These are phyloP conservation scores for Leersia perrieri DNA, from an alignment of 176 grass and related monocot genomes.

Conservation along the genomic window DNA sequence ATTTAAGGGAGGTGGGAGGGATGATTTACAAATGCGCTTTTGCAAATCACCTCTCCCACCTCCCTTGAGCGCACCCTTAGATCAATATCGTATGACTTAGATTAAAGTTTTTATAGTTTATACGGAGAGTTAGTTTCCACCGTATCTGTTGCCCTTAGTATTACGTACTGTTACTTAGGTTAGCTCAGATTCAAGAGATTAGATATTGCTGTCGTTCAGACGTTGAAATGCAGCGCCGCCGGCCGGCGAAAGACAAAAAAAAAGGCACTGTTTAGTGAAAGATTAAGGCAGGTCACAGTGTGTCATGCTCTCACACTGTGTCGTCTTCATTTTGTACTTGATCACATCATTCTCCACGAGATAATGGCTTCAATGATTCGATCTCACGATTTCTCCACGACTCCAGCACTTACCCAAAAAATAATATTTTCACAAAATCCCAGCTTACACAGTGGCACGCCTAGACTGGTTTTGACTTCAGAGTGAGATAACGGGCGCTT, in stretches of 20 bases:
- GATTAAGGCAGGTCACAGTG: not conserved
- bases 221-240: not conserved
- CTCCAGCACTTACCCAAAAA: not conserved
- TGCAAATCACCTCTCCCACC: too few relatives aligned
- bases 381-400: not conserved
- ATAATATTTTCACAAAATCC: not conserved
- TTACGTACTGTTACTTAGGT: not conserved
- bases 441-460: slow-evolving; percentile 11
- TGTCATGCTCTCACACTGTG: slow-evolving; percentile 12
- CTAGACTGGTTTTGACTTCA: slow-evolving; percentile 1
- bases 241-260: not conserved
- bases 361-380: slow-evolving; percentile 6
- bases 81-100: too few relatives aligned
- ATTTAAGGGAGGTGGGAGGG: too few relatives aligned
- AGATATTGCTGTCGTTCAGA: not conserved
- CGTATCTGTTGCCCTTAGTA: too few relatives aligned
- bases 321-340: slow-evolving; percentile 35
- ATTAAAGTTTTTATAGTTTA: too few relatives aligned
- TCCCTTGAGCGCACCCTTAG: too few relatives aligned
- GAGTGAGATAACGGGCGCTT: not conserved
- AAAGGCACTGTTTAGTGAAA: not conserved
- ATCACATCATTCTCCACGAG: slow-evolving; percentile 27
- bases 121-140: too few relatives aligned
- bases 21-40: too few relatives aligned
- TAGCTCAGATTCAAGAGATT: not conserved